phyloP scores from a whole-genome alignment of 345 rosid species.

The Tarenaya hassleriana region DNA sequence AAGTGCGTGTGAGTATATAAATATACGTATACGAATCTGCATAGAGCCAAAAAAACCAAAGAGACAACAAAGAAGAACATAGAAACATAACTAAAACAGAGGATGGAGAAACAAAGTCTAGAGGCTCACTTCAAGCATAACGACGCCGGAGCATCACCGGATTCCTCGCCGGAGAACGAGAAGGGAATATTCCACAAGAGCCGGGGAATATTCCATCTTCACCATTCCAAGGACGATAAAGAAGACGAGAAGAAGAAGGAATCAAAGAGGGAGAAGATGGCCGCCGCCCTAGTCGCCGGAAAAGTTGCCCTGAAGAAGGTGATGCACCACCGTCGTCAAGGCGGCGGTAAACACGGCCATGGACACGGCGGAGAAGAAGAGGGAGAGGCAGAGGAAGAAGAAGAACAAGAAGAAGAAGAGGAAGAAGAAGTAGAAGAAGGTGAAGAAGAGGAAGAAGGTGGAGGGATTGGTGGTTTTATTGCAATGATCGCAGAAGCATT shows the following conservation, averaged over 20 bases:
- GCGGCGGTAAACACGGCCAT: too few species aligned
- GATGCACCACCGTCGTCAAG: constrained; percentile 14
- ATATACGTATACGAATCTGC: too few species aligned
- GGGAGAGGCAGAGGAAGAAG: constrained; percentile 8
- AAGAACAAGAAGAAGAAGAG: background rate
- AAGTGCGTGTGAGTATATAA: background rate
- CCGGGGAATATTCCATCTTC: constrained; percentile 27
- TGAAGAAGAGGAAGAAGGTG: constrained; percentile 6
- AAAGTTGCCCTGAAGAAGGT: constrained; percentile 25
- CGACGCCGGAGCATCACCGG: constrained; percentile 16
- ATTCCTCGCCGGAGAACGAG: constrained; percentile 5
- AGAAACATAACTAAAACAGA: background rate
- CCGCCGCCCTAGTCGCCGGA: too few species aligned
- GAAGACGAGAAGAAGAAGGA: constrained; percentile 22
- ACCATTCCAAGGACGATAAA: constrained; percentile 26
- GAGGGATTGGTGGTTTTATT: background rate
- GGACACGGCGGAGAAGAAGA: constrained; percentile 1
- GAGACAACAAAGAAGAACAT: background rate
- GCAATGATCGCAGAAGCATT: too few species aligned
- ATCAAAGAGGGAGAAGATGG: constrained; percentile 30
- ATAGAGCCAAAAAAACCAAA: background rate
- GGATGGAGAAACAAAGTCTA: constrained; percentile 23
- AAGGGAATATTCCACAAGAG: constrained; percentile 19
- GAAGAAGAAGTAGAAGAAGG: background rate
- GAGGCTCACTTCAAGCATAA: constrained; percentile 11